Conservation (phyloP, 2,329 filamentous ascomycete genomes). For the Verticillium alfalfae region DNA sequence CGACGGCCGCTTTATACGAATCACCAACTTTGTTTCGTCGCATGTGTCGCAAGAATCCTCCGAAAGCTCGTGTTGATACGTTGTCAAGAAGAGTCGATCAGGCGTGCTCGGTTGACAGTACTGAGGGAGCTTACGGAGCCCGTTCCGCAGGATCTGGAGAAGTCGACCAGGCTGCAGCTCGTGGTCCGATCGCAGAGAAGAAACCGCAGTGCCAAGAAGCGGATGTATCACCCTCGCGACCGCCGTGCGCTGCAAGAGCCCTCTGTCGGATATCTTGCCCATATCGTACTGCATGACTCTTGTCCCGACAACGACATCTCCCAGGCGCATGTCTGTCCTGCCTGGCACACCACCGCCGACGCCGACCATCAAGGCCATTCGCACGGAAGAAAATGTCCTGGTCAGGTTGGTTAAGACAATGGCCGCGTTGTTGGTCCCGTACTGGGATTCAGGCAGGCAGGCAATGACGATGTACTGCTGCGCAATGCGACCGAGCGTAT, state of each 20-base stretch:
- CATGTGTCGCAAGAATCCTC: neutral
- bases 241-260: slow-evolving; percentile 3
- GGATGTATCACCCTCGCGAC: accelerated
- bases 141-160: neutral
- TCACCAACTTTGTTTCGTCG: neutral
- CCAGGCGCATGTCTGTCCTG: slow-evolving; percentile 15
- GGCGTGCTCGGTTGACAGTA: neutral
- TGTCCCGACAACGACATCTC: slow-evolving; percentile 17
- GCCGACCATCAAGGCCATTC: slow-evolving; percentile 13
- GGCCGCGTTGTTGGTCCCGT: slow-evolving; percentile 15
- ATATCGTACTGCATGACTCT: slow-evolving; percentile 19
- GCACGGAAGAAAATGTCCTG: slow-evolving; percentile 7
- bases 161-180: neutral
- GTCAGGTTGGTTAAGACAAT: slow-evolving; percentile 10
- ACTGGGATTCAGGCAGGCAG: slow-evolving; percentile 14
- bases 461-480: slow-evolving; percentile 18
- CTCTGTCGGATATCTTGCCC: slow-evolving; percentile 10
- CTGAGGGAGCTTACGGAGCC: neutral
- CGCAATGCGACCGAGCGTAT: slow-evolving; percentile 12
- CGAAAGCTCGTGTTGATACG: neutral
- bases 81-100: slow-evolving; percentile 1
- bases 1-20: neutral
- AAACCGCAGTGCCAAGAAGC: slow-evolving; percentile 4
- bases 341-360: slow-evolving; percentile 15
- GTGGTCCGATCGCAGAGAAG: slow-evolving; percentile 3